Evolutionary conservation across 2,329 filamentous ascomycete genomes (phyloP), one percentile per base, ranked within the genome.

Genomic region (Fusarium sp.): DNA sequence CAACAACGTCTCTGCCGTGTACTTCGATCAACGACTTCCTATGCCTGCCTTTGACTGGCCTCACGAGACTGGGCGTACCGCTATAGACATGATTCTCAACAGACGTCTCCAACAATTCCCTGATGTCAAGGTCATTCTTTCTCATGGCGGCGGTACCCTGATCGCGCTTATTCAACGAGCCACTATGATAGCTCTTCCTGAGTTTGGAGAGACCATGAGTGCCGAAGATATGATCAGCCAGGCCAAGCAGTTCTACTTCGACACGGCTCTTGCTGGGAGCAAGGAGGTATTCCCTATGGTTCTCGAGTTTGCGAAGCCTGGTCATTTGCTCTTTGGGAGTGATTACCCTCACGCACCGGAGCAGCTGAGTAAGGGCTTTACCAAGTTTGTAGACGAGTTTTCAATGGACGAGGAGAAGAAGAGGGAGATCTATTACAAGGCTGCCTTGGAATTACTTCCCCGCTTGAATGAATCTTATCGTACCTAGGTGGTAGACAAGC

Each of bases 401-500:
- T 9, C 9, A 4, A 34, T 18, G 32, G 32, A 10, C 16, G 9
- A 18, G 8, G 9, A 34, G 9, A 34, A 10, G 7, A 34, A 34
- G 16, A 34, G 2, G 32, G 16, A 34, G 2, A 34, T 34, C 5
- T 34, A 34, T 10, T 5, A 34, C 16, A 34, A 34, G 32, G 32
- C 8, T 10, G 32, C 32, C 16, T 16, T 10, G 32, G 16, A 34
- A 10, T 34, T 37, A 3, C 11, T 37, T 37, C 32, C 32, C 3
- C 32, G 32, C 3, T 18, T 18, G 1, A 11, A 18, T 18, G 9
- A 10, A 1, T 18, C 9, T 18, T 37, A 37, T 5, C 16, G 32
- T 11, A 30, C 28, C 12, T 30, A 1, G 4, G 3, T 30, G 12
- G 3, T 7, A 30, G 12, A 30, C 2, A 14, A 1, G 4, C 2